Conservation (phyloP, 148 eudicot species). For the Silene conica region DNA sequence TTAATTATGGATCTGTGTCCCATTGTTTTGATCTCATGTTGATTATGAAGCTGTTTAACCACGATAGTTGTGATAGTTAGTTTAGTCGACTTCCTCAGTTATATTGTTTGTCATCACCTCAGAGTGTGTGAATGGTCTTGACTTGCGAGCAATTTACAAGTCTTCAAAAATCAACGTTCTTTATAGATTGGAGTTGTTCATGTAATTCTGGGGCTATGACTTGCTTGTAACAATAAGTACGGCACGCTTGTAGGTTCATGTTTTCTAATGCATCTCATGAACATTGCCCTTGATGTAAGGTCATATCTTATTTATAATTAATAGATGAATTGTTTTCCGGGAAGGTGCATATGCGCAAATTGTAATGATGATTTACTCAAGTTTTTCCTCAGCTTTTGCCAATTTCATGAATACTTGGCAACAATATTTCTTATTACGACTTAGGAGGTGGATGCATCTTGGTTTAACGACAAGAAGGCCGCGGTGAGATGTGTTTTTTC, state of each 20-base stretch:
- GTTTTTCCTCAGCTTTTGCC: background rate
- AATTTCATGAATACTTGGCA: no score
- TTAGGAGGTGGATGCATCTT: no score
- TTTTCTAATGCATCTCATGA: background rate
- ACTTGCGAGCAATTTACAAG: background rate
- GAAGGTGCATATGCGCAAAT: background rate
- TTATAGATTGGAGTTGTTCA: background rate
- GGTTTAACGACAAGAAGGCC: no score
- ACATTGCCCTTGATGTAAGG: constrained; percentile 19
- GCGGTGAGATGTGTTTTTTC: no score
- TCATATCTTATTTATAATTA: constrained; percentile 19
- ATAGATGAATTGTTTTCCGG: background rate
- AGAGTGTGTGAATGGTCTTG: constrained; percentile 5
- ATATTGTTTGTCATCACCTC: constrained; percentile 11
- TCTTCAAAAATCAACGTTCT: background rate
- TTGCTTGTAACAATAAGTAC: constrained; percentile 11
- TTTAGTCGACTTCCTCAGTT: constrained; percentile 7
- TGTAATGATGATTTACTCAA: background rate
- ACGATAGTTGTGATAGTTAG: constrained; percentile 14
- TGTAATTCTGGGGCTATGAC: background rate
- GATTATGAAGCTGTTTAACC: constrained; percentile 7
- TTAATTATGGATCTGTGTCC: background rate
- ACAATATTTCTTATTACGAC: no score
- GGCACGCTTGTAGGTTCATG: background rate
- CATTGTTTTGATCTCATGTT: constrained; percentile 1